Percentiles rank a stretch among this genome's conserved stretches.
These are phyloP conservation scores for Phellinidium pouzarii DNA, from an alignment of 1,284 basidiomycete genomes.

Conservation along the genomic window DNA sequence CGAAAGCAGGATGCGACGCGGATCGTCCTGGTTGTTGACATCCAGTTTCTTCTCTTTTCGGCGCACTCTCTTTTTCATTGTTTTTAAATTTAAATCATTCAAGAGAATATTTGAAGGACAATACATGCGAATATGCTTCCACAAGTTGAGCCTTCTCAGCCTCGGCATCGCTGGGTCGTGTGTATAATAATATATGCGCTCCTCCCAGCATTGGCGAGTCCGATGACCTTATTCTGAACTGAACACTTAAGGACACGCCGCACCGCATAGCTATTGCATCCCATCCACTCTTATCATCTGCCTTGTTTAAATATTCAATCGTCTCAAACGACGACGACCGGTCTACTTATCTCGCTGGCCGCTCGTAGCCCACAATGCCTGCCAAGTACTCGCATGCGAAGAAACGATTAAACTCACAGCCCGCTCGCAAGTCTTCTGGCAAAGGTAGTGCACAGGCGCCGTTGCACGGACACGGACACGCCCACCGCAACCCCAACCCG, in stretches of 20 bases:
- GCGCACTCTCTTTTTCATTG: no score
- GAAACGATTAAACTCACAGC: constrained; percentile 39
- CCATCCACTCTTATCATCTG: background rate
- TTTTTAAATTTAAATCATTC: background rate
- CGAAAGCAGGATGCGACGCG: background rate
- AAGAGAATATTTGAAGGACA: no score
- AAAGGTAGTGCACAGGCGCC: constrained; percentile 29
- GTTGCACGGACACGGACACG: constrained; percentile 23
- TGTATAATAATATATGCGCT: background rate
- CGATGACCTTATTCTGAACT: background rate
- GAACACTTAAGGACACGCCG: background rate
- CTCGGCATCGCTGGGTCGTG: background rate
- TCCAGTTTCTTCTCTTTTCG: background rate
- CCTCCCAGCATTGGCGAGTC: background rate
- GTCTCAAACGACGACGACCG: no score
- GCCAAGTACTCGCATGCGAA: constrained; percentile 68
- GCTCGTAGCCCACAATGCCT: constrained; percentile 38
- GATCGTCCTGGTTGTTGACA: background rate
- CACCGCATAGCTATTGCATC: background rate
- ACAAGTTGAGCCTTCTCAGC: background rate
- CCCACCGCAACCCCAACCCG: constrained; percentile 36
- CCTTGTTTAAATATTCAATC: no score
- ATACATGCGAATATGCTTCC: background rate
- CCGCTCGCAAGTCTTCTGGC: constrained; percentile 35
- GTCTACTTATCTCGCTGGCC: background rate